Base-by-base conservation (phyloP, 768 basidiomycete genomes). In the Panaeolus cyanescens region DNA sequence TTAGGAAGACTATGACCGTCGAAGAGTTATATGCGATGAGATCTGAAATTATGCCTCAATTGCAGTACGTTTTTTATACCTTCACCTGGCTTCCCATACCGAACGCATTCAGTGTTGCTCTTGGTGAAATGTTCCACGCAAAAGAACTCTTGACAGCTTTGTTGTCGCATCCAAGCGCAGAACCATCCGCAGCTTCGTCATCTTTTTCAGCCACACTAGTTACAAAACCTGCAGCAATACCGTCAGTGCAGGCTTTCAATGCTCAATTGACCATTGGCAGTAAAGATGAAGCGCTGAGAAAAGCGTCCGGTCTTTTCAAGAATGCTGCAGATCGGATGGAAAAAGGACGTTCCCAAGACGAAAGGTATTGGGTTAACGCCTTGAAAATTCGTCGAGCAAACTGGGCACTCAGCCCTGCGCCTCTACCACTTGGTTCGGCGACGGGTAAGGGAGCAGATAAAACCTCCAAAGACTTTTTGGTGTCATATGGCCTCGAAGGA, bases 291-390 rank as follows among this genome's bases (percentile, higher is more conserved):
- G 85, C 91, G 0, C 73, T 95, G 32, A 77, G 93, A 64, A 87
- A 89, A 62, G 92, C 93, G 22, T 83, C 90, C 0, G 78, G 80
- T 58, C 75, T 93, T 1, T 90, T 93, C 64, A 91, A 86, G 67
- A 71, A 79, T 32, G 91, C 91, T 3, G 88, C 90, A 2, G 80
- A 84, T 58, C 83, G 84, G 57, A 85, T 93, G 75, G 90, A 92
- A 67, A 77, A 84, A 54, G 79, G 84, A 20, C 79, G 87, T 37
- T 65, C 83, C 8, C 78, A 82, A 54, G 84, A 87, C 39, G 91
- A 93, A 69, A 85, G 79, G 61, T 93, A 93, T 66, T 95, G 93
- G 93, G 79, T 87, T 6, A 86, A 93, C 70, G 93, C 93, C 3
- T 78, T 95, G 50, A 89, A 85, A 69, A 87, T 91, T 45, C 79